A percentile compares a stretch with the other conserved stretches of the same genome.
phyloP scores from a whole-genome alignment of 306 rosid species.

The Amphicarpaea edgeworthii region DNA sequence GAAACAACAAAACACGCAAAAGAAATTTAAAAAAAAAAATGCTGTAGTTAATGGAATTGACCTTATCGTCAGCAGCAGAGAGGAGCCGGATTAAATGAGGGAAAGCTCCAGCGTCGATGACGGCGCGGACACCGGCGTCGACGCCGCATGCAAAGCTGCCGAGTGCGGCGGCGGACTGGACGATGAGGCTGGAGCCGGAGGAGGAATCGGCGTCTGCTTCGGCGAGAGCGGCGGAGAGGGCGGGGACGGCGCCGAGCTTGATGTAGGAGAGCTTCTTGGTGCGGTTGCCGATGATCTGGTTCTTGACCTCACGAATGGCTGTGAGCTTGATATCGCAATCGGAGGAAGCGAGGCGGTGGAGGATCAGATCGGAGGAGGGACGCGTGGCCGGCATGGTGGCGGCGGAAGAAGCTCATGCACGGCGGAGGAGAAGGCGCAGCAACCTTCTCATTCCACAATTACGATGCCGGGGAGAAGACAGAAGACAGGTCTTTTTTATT shows the following conservation, averaged over 20 bases:
- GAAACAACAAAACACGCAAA: conserved; percentile 7
- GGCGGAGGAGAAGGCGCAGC: conserved; percentile 31
- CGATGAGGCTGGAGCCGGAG: conserved; percentile 62
- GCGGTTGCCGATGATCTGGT: conserved; percentile 92
- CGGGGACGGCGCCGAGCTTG: conserved; percentile 84
- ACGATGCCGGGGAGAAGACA: conserved; percentile 15
- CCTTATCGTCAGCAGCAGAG: conserved; percentile 75
- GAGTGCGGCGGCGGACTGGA: conserved; percentile 84
- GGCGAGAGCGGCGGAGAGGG: conserved; percentile 66
- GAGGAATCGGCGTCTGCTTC: conserved; percentile 25
- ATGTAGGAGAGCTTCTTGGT: conserved; percentile 87
- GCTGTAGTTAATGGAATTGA: conserved; percentile 30
- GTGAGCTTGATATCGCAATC: conserved; percentile 75
- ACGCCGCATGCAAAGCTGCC: conserved; percentile 95
- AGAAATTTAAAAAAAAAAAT: neutral
- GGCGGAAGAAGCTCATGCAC: conserved; percentile 20
- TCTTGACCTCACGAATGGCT: conserved; percentile 87
- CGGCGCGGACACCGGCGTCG: conserved; percentile 83
- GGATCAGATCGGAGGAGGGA: conserved; percentile 64
- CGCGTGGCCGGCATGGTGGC: conserved; percentile 59
- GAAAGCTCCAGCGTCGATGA: conserved; percentile 79
- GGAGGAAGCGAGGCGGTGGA: conserved; percentile 68
- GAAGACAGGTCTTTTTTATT: conserved; percentile 7
- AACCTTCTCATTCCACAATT: conserved; percentile 36
- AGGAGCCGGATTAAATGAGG: conserved; percentile 69